A percentile compares a stretch with the other conserved stretches of the same genome.
phyloP scores from a whole-genome alignment of 2,329 filamentous ascomycete genomes.

The Tricladium varicosporioides region DNA sequence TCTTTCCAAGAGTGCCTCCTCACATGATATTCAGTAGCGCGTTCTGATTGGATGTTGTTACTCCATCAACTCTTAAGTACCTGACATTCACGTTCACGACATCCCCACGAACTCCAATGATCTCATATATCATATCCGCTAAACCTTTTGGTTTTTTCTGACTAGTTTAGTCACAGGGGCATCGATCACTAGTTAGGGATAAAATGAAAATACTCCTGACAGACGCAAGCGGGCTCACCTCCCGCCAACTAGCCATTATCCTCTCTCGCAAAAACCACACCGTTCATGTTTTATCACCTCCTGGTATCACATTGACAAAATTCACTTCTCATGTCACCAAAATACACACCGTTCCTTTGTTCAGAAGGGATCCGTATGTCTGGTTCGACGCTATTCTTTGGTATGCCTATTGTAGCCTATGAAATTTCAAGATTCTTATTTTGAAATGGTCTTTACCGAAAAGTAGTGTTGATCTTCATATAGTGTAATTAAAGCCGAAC shows the following conservation, averaged over 20 bases:
- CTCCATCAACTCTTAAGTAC: too few relatives aligned
- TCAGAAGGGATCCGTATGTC: background rate
- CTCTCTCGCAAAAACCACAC: constrained; percentile 3
- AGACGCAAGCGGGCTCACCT: constrained; percentile 3
- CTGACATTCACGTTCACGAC: too few relatives aligned
- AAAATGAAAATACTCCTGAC: constrained; percentile 11
- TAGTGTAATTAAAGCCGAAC: background rate
- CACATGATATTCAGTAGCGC: too few relatives aligned
- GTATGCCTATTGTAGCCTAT: too few relatives aligned
- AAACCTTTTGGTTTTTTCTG: too few relatives aligned
- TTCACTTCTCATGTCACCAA: constrained; percentile 1
- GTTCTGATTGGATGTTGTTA: too few relatives aligned
- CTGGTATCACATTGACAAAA: background rate
- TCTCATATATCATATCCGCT: too few relatives aligned
- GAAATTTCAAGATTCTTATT: too few relatives aligned
- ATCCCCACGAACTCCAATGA: too few relatives aligned
- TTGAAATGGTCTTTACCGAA: too few relatives aligned
- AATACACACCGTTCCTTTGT: constrained; percentile 1
- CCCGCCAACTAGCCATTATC: constrained; percentile 10
- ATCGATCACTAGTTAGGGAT: background rate
- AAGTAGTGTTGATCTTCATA: too few relatives aligned
- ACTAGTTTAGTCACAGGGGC: background rate
- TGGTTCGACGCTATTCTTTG: constrained; percentile 2
- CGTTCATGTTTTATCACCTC: constrained; percentile 6
- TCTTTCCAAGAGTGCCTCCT: too few relatives aligned